Evolutionary conservation across 768 basidiomycete genomes (phyloP).

Genomic region (Lepiota subincarnata): DNA sequence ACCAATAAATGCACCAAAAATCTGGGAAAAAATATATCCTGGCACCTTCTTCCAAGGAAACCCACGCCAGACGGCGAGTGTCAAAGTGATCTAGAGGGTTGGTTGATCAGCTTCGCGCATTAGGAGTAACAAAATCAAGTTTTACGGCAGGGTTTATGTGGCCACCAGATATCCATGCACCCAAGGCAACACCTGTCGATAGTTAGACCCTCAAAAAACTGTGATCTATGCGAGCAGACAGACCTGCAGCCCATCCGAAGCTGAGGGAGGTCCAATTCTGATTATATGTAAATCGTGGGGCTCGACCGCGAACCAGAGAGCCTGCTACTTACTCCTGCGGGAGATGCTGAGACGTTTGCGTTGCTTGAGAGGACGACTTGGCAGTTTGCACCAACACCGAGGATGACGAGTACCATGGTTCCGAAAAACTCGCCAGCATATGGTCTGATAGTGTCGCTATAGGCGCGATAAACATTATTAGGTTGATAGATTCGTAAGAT

Average conservation of each 20-base stretch:
- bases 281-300: background rate
- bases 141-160: slow-evolving; percentile 62
- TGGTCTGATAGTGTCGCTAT: slow-evolving; percentile 9
- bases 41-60: slow-evolving; percentile 77
- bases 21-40: slow-evolving; percentile 57
- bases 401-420: slow-evolving; percentile 46
- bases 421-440: slow-evolving; percentile 51
- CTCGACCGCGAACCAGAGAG: background rate
- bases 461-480: background rate
- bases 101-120: too few species aligned
- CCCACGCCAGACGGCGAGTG: slow-evolving; percentile 54
- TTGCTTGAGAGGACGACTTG: slow-evolving; percentile 44
- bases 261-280: slow-evolving; percentile 29
- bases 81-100: slow-evolving; percentile 54
- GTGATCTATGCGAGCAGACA: background rate
- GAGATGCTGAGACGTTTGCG: slow-evolving; percentile 32
- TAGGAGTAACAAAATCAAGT: background rate
- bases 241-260: slow-evolving; percentile 41
- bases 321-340: slow-evolving; percentile 45
- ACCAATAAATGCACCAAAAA: slow-evolving; percentile 61
- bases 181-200: slow-evolving; percentile 41
- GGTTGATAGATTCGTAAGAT: background rate
- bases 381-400: slow-evolving; percentile 49
- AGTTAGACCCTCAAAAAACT: background rate
- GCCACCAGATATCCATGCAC: slow-evolving; percentile 65